A percentile compares a stretch with the other conserved stretches of the same genome.
phyloP scores from a whole-genome alignment of 1,284 basidiomycete genomes.

The Ustilago crameri region DNA sequence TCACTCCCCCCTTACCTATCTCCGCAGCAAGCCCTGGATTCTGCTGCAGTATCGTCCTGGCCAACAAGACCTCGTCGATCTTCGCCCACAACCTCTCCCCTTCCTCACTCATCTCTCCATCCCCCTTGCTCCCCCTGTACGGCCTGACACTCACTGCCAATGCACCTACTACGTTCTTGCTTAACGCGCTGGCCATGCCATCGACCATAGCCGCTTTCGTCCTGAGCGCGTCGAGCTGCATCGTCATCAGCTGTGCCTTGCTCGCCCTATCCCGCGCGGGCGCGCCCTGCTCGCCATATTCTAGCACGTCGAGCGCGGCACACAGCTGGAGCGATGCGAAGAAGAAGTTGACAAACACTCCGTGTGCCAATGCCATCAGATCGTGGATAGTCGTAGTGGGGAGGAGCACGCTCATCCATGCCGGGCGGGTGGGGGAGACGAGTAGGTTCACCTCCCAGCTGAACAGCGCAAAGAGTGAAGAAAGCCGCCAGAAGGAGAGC shows the following conservation, averaged over 20 bases:
- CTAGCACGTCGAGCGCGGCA: slow-evolving; percentile 69
- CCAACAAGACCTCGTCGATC: slow-evolving; percentile 25
- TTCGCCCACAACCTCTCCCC: slow-evolving; percentile 16
- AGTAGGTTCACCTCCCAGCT: slow-evolving; percentile 62
- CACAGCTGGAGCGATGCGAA: slow-evolving; percentile 77
- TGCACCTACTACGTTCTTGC: neutral
- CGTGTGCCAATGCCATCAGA: slow-evolving; percentile 79
- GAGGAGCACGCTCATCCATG: slow-evolving; percentile 73
- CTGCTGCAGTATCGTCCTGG: slow-evolving; percentile 23
- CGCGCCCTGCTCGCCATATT: slow-evolving; percentile 23
- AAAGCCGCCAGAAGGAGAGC: slow-evolving; percentile 69
- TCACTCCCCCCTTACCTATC: neutral
- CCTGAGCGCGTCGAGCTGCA: slow-evolving; percentile 16
- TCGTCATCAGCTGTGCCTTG: slow-evolving; percentile 1
- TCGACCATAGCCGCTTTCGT: slow-evolving; percentile 4
- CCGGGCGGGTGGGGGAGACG: slow-evolving; percentile 48
- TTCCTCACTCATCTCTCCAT: slow-evolving; percentile 10
- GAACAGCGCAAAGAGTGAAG: slow-evolving; percentile 40
- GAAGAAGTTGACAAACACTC: slow-evolving; percentile 78
- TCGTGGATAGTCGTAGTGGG: slow-evolving; percentile 78
- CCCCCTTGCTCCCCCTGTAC: slow-evolving; percentile 1
- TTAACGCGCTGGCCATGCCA: slow-evolving; percentile 2
- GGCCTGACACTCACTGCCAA: slow-evolving; percentile 19
- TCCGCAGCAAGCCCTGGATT: slow-evolving; percentile 9
- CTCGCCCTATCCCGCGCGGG: slow-evolving; percentile 6